Conservation (phyloP, 2,329 filamentous ascomycete species). For the Phaeosphaeriaceae sp. region DNA sequence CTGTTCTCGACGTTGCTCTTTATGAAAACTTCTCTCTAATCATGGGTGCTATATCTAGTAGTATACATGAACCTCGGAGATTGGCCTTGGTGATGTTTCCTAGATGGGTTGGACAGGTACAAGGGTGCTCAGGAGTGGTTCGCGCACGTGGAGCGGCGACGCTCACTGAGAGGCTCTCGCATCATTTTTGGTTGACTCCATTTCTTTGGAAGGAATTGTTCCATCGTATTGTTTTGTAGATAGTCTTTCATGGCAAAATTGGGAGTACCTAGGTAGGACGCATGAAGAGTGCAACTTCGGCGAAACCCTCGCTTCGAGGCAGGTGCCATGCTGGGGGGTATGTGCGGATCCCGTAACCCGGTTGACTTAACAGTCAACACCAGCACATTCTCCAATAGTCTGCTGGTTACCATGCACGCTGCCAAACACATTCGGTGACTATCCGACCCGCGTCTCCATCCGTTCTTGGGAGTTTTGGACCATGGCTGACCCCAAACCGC, state of each 20-base stretch:
- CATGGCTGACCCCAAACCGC: constrained; percentile 42
- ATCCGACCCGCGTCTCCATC: constrained; percentile 9
- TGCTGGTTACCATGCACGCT: constrained; percentile 13
- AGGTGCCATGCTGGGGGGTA: background rate
- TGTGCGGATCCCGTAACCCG: background rate
- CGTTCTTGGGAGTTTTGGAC: constrained; percentile 6
- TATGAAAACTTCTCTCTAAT: background rate
- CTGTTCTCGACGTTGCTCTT: background rate
- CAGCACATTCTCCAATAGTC: constrained; percentile 5
- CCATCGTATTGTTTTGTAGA: background rate
- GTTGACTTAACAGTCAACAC: constrained; percentile 17
- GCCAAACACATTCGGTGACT: constrained; percentile 16
- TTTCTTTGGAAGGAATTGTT: background rate
- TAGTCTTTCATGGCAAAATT: background rate
- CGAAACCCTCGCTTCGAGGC: background rate
- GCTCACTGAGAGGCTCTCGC: constrained; percentile 12
- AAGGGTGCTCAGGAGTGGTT: constrained; percentile 11
- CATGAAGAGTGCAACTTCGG: too few species aligned
- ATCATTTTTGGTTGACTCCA: background rate
- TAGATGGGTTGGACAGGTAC: constrained; percentile 20
- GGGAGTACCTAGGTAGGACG: background rate
- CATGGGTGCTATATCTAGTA: constrained; percentile 1
- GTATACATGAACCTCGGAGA: constrained; percentile 22
- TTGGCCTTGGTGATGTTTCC: constrained; percentile 30
- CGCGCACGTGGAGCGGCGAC: constrained; percentile 23